These are phyloP conservation scores for Penicillium sp. DNA, from an alignment of 2,329 filamentous ascomycete genomes.

Conservation along the genomic window DNA sequence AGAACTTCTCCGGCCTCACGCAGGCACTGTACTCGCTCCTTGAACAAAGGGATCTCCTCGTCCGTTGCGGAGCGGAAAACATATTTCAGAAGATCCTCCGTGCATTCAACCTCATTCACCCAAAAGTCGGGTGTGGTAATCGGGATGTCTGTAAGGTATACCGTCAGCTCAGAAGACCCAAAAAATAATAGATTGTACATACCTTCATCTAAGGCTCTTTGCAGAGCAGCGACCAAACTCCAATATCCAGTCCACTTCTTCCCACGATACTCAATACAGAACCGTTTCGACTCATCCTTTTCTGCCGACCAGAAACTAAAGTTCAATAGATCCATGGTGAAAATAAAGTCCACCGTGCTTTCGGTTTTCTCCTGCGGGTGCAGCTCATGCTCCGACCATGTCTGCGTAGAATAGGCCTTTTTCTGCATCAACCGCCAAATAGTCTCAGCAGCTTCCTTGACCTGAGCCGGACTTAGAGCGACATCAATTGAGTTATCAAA, in stretches of 20 bases:
- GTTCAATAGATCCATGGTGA: conserved; percentile 94
- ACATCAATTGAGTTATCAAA: conserved; percentile 94
- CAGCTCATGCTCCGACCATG: conserved; percentile 84
- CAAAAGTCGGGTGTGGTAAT: conserved; percentile 89
- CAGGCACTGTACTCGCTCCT: conserved; percentile 74
- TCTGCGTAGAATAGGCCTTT: conserved; percentile 77
- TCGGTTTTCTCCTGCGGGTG: conserved; percentile 83
- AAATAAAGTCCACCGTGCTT: conserved; percentile 83
- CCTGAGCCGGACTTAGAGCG: conserved; percentile 76
- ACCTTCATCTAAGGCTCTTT: conserved; percentile 86
- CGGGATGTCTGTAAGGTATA: conserved; percentile 62
- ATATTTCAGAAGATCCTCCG: conserved; percentile 67
- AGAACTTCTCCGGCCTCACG: conserved; percentile 80
- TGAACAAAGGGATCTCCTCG: conserved; percentile 81
- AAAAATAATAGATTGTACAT: background rate
- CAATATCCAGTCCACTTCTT: conserved; percentile 91
- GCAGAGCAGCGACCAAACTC: conserved; percentile 84
- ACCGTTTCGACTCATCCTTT: conserved; percentile 64
- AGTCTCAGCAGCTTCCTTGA: conserved; percentile 74
- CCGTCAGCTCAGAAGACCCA: background rate
- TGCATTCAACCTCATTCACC: conserved; percentile 73
- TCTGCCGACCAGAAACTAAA: conserved; percentile 93
- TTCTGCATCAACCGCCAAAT: conserved; percentile 82
- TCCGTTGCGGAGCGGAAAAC: conserved; percentile 85
- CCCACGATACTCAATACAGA: conserved; percentile 76